Evolutionary conservation across 768 basidiomycete species (phyloP).

Genomic region (Amyloporia xantha): DNA sequence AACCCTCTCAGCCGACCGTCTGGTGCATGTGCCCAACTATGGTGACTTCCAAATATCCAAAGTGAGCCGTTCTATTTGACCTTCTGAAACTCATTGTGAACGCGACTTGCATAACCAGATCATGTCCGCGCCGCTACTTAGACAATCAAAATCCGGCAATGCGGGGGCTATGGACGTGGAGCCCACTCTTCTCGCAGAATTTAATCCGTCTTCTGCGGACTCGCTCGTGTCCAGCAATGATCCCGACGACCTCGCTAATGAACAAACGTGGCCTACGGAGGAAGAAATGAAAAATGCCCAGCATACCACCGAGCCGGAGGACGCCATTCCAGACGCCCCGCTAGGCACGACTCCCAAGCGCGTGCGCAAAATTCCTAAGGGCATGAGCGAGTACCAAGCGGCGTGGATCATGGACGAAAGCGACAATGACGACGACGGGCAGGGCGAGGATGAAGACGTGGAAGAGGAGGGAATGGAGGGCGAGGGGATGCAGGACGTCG

Average conservation of each 20-base stretch:
- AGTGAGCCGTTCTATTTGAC: constrained; percentile 34
- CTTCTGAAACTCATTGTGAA: neutral
- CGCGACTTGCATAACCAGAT: constrained; percentile 42
- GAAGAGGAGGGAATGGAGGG: constrained; percentile 33
- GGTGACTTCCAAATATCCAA: constrained; percentile 86
- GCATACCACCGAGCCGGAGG: constrained; percentile 21
- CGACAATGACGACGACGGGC: constrained; percentile 37
- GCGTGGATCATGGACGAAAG: constrained; percentile 91
- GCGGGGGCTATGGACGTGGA: constrained; percentile 61
- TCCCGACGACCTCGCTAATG: constrained; percentile 84
- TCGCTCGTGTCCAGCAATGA: constrained; percentile 84
- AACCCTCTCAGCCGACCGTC: constrained; percentile 69
- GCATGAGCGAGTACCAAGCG: constrained; percentile 95
- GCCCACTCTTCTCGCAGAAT: constrained; percentile 56
- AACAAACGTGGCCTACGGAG: constrained; percentile 98
- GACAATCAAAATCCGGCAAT: constrained; percentile 30
- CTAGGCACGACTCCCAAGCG: constrained; percentile 71
- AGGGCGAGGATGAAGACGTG: constrained; percentile 23
- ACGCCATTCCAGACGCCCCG: constrained; percentile 53
- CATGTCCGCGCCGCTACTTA: constrained; percentile 49
- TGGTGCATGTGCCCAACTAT: constrained; percentile 81
- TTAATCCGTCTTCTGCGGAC: constrained; percentile 61
- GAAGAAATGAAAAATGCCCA: constrained; percentile 72
- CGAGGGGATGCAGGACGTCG: constrained; percentile 30
- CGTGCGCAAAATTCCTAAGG: constrained; percentile 85